A percentile compares a stretch with the other conserved stretches of the same genome.
Evolutionary conservation across 2,329 filamentous ascomycete genomes (phyloP).

Genomic region (Monosporascus sp.): DNA sequence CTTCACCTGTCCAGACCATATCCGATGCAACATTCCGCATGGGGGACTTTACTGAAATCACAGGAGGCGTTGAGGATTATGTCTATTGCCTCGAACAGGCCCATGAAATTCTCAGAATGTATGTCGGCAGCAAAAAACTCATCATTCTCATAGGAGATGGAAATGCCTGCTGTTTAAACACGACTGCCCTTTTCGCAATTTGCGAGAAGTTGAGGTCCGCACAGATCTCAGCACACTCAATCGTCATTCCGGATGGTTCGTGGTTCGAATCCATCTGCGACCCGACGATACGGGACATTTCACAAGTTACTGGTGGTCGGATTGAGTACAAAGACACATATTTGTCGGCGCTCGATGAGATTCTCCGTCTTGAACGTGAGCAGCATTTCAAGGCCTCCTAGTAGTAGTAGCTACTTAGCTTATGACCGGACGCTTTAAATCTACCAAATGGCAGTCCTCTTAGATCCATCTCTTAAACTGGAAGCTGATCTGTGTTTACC

Average conservation of each 20-base stretch:
- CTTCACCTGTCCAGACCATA: slow-evolving; percentile 2
- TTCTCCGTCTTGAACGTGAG: slow-evolving; percentile 5
- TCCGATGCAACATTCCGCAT: slow-evolving; percentile 3
- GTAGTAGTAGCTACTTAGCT: neutral
- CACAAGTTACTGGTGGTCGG: slow-evolving; percentile 1
- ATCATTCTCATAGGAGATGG: slow-evolving; percentile 10
- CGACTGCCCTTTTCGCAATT: neutral
- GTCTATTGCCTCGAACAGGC: slow-evolving; percentile 5
- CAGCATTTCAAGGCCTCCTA: slow-evolving; percentile 1
- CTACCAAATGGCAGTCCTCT: too few relatives aligned
- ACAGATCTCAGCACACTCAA: slow-evolving; percentile 2
- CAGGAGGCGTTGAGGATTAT: slow-evolving; percentile 3
- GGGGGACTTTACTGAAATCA: neutral
- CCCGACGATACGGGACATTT: neutral
- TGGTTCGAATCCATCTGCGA: neutral
- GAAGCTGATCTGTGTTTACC: too few relatives aligned
- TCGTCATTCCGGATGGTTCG: neutral
- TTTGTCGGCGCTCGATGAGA: slow-evolving; percentile 3
- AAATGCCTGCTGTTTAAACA: neutral
- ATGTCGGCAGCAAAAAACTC: neutral
- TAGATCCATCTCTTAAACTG: too few relatives aligned
- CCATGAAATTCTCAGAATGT: neutral
- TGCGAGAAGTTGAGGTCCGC: neutral
- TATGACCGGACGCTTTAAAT: neutral
- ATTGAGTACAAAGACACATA: slow-evolving; percentile 4